Evolutionary conservation across 208 protist species (phyloP), one percentile per base, ranked within the genome.

Genomic region (Trypanosoma congolense): DNA sequence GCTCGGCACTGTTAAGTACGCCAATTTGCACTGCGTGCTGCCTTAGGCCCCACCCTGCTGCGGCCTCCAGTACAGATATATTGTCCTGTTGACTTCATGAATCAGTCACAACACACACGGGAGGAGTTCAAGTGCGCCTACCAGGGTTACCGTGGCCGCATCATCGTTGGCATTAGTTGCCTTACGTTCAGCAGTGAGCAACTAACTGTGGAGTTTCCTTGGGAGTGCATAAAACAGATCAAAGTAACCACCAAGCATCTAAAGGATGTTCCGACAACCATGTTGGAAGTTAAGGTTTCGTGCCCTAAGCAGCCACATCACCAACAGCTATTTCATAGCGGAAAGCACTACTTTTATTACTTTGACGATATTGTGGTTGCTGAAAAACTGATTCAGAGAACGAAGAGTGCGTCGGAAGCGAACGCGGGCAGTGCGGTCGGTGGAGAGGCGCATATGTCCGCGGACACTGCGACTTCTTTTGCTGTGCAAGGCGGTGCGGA

Each of bases 351-450:
- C 48, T 88, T 94, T 50, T 90, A 88, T 44, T 60, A 73, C 16
- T 90, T 94, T 47, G 62, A 87, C 9, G 83, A 94, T 49, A 71
- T 94, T 35, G 74, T 94, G 1, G 66, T 70, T 2, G 78, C 66
- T 12, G 65, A 81, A 47, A 80, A 78, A 38, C 49, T 56, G 45
- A 29, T 77, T 52, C 66, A 63, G 61, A 22, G 29, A 59, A 19
- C 50, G 43, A 24, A 62, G 59, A 36, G 70, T 56, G 45, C 4
- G 24, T 4, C 16, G 14, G n/a, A n/a, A n/a, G n/a, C n/a, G n/a
- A n/a, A n/a, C n/a, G n/a, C n/a, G n/a, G n/a, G n/a, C n/a, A n/a
- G n/a, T n/a, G n/a, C n/a, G n/a, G n/a, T n/a, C n/a, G n/a, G n/a
- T n/a, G n/a, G n/a, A n/a, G n/a, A n/a, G n/a, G n/a, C n/a, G n/a